phyloP scores from a whole-genome alignment of 306 rosid species.

The Sesbania bispinosa region DNA sequence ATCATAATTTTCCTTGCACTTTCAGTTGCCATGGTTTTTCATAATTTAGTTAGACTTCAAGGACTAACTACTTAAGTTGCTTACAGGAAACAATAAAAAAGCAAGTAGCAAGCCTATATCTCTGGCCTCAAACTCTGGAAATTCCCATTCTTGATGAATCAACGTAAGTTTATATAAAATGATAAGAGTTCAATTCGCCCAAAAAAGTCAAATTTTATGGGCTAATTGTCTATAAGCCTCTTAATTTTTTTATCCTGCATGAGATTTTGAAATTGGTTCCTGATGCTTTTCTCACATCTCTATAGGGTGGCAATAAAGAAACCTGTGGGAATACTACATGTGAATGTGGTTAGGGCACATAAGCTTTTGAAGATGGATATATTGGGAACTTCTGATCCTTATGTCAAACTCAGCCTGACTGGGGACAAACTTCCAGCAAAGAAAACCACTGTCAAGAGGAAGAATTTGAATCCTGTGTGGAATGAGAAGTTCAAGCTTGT shows the following conservation, averaged over 20 bases:
- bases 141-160: conserved; percentile 78
- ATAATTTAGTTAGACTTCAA: conserved; percentile 13
- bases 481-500: conserved; percentile 87
- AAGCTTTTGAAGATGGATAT: conserved; percentile 86
- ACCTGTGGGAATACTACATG: conserved; percentile 93
- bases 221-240: neutral
- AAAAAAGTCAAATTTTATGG: neutral
- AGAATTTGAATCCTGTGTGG: conserved; percentile 88
- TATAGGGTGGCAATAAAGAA: conserved; percentile 61
- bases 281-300: neutral
- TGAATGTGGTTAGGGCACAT: conserved; percentile 73
- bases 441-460: conserved; percentile 77
- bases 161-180: conserved; percentile 46
- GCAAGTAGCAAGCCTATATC: conserved; percentile 74
- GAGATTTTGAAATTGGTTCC: neutral
- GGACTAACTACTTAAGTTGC: conserved; percentile 26
- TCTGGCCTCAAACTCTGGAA: conserved; percentile 82
- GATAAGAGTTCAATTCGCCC: neutral
- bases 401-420: conserved; percentile 68
- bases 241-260: neutral
- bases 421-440: conserved; percentile 73
- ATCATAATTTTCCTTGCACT: neutral
- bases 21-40: neutral
- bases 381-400: conserved; percentile 90
- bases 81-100: conserved; percentile 68